Evolutionary conservation across 441 rosid species (phyloP).

Genomic region (Eutrema salsugineum): DNA sequence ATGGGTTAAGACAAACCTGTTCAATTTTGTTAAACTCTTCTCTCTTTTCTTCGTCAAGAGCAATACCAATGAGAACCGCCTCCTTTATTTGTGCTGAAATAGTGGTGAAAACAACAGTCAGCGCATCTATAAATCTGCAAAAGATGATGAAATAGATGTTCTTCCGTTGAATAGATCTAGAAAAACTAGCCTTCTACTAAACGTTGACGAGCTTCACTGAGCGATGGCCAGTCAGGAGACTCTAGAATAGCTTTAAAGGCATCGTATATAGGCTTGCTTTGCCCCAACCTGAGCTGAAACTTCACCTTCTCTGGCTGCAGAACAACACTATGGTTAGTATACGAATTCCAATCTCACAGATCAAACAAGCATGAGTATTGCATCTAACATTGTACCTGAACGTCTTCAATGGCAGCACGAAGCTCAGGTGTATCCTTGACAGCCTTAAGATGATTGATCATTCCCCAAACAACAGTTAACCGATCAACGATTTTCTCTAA

Average conservation of each 20-base stretch:
- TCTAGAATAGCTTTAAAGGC: constrained; percentile 71
- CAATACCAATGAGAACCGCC: constrained; percentile 86
- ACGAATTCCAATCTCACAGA: not conserved
- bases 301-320: constrained; percentile 79
- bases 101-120: constrained; percentile 15
- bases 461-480: constrained; percentile 69
- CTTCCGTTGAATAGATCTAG: not conserved
- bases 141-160: not conserved
- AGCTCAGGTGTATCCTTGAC: constrained; percentile 84
- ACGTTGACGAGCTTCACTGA: constrained; percentile 68
- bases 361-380: not conserved
- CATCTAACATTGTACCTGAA: constrained; percentile 49
- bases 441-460: constrained; percentile 71
- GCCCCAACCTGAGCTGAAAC: constrained; percentile 69
- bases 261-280: constrained; percentile 77
- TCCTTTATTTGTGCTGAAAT: constrained; percentile 72
- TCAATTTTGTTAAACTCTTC: constrained; percentile 83
- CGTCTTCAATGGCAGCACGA: constrained; percentile 88
- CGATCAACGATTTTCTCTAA: constrained; percentile 71
- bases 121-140: not conserved
- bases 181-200: constrained; percentile 62
- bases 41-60: constrained; percentile 81
- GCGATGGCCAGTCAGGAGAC: constrained; percentile 60
- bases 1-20: constrained; percentile 44
- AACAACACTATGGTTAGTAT: constrained; percentile 11